Evolutionary conservation across 1,284 basidiomycete genomes (phyloP), one percentile per base, ranked within the genome.

Genomic region (Fomitopsis pinicola): DNA sequence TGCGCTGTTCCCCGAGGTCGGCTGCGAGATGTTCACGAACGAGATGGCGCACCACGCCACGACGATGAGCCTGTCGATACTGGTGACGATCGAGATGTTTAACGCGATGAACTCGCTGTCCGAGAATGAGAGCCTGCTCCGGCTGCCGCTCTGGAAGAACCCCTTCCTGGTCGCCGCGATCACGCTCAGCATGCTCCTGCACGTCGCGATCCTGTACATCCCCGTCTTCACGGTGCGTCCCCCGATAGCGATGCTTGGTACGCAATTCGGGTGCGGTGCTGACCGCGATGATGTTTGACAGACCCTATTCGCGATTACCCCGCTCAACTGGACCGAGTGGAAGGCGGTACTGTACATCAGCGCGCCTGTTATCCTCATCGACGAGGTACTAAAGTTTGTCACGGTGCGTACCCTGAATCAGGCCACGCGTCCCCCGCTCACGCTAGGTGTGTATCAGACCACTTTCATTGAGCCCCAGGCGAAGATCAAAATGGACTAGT

Each of bases 51-150:
- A 88, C 69, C 86, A 84, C n/a, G 95, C 95, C 10, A 95, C 96
- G 59, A 99, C 97, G 26, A 95, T 98, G 81, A 95, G 93, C 66
- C 80, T 99, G 45, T 97, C 95, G 28, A 97, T 97, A 69, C 82
- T 97, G 59, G 95, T 97, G 57, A 91, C 88, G 12, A 84, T 99
- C 59, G 97, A 99, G 78, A 99, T 99, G 97, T 95, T 98, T 80
- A 99, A 99, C 78, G 97, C 97, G 22, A 95, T 97, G 87, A 98
- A 98, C 77, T 98, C 96, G 59, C 82, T 99, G 42, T 95, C 92
- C n/a, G 97, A 99, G 78, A 97, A 97, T 74, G 97, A 98, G 79
- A 94, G 91, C 65, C 76, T 99, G 65, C 77, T 99, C 55, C 84
- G 84, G 22, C 81, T 98, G 52, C 95, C 97, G 1, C 77, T 97